Percentiles rank a stretch among this genome's conserved stretches.
Conservation (phyloP, 225 moss, liverwort and hornwort species). For the Pleurozium schreberi region DNA sequence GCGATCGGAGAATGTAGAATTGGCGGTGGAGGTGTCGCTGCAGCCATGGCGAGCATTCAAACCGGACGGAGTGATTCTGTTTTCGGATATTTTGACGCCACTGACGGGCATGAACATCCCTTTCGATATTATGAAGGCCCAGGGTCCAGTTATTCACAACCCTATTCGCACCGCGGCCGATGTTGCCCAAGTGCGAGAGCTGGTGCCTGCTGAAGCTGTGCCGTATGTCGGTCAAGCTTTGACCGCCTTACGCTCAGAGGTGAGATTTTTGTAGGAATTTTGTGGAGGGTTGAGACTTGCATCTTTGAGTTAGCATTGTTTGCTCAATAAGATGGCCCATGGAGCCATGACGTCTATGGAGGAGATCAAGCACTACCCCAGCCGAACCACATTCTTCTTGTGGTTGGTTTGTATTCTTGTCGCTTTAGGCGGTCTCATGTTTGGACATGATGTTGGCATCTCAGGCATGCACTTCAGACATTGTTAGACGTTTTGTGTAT, state of each 20-base stretch:
- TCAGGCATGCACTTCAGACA: no score
- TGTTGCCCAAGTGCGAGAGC: slow-evolving; percentile 71
- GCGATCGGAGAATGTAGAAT: slow-evolving; percentile 87
- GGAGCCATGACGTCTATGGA: no score
- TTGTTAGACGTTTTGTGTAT: no score
- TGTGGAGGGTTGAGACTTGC: no score
- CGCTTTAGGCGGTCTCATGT: neutral
- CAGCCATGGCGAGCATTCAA: slow-evolving; percentile 94
- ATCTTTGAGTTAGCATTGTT: no score
- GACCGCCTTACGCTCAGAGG: slow-evolving; percentile 68
- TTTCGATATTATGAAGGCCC: slow-evolving; percentile 77
- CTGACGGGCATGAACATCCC: slow-evolving; percentile 96
- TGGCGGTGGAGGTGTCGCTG: slow-evolving; percentile 92
- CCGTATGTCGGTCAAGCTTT: slow-evolving; percentile 87
- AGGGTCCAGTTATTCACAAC: slow-evolving; percentile 78
- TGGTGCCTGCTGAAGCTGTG: slow-evolving; percentile 81
- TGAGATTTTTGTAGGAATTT: neutral
- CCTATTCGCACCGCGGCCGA: slow-evolving; percentile 70
- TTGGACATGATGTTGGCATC: neutral
- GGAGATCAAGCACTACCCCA: no score
- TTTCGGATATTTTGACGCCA: slow-evolving; percentile 95
- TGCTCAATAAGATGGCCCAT: no score
- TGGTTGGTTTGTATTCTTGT: neutral
- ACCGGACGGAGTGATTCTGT: slow-evolving; percentile 96
- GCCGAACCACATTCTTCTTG: no score